Conservation (phyloP, 108 stramenopile genomes). For the Cyclotella cryptica region DNA sequence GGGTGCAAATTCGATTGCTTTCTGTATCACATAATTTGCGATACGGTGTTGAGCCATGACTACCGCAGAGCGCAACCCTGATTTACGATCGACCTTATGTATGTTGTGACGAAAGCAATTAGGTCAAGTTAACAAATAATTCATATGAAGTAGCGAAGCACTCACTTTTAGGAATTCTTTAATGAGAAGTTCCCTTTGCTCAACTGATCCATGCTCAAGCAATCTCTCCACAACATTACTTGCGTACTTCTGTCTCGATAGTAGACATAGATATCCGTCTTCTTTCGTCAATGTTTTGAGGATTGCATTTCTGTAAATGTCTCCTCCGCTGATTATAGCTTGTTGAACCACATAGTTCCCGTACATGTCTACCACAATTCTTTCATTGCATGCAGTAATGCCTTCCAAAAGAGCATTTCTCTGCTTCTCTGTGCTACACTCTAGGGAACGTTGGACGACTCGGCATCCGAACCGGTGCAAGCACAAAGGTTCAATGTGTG, state of each 20-base stretch:
- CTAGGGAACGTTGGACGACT: slow-evolving; percentile 94
- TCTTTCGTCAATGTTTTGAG: slow-evolving; percentile 73
- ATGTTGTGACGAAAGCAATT: neutral
- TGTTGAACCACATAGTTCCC: slow-evolving; percentile 94
- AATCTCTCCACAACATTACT: slow-evolving; percentile 97
- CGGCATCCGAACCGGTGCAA: slow-evolving; percentile 96
- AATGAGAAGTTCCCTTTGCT: slow-evolving; percentile 72
- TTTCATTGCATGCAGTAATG: slow-evolving; percentile 59
- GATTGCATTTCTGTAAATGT: slow-evolving; percentile 67
- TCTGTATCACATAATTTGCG: slow-evolving; percentile 96
- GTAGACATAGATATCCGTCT: slow-evolving; percentile 63
- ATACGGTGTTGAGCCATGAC: slow-evolving; percentile 94
- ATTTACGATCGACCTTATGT: slow-evolving; percentile 19
- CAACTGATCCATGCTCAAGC: slow-evolving; percentile 82
- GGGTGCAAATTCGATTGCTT: slow-evolving; percentile 29
- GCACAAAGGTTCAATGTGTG: slow-evolving; percentile 78
- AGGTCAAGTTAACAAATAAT: slow-evolving; percentile 7
- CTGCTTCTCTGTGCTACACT: slow-evolving; percentile 83
- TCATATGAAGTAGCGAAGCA: slow-evolving; percentile 13
- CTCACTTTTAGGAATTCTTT: slow-evolving; percentile 74
- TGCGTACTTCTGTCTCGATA: slow-evolving; percentile 96
- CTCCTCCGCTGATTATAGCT: slow-evolving; percentile 78
- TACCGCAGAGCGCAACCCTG: slow-evolving; percentile 71
- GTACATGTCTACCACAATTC: slow-evolving; percentile 82
- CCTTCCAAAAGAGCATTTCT: slow-evolving; percentile 67